Evolutionary conservation across 495 filamentous ascomycete genomes (phyloP).

Genomic region (Xylaria grammica): DNA sequence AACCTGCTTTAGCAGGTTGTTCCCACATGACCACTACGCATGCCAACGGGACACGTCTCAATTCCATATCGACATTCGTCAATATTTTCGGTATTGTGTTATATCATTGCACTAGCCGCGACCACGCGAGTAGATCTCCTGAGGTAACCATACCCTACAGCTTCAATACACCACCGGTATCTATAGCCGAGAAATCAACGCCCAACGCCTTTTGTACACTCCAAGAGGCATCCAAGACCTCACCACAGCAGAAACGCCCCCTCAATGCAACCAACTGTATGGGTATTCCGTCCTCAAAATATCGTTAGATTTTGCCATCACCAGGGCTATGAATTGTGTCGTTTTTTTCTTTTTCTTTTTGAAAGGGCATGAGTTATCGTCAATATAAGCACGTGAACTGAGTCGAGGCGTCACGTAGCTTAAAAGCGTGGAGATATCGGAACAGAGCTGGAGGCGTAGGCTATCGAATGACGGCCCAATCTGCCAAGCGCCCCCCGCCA

Average conservation of each 20-base stretch:
- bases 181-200: neutral
- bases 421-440: slow-evolving; percentile 16
- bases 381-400: slow-evolving; percentile 26
- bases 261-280: slow-evolving; percentile 21
- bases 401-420: slow-evolving; percentile 15
- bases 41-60: neutral
- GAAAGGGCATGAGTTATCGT: slow-evolving; percentile 16
- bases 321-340: slow-evolving; percentile 8
- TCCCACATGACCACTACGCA: neutral
- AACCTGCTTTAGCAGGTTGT: too few relatives aligned
- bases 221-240: slow-evolving; percentile 20
- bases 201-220: slow-evolving; percentile 11
- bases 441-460: neutral
- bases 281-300: slow-evolving; percentile 23
- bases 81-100: neutral
- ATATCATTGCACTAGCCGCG: neutral
- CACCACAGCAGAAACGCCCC: slow-evolving; percentile 6
- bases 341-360: too few relatives aligned
- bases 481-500: slow-evolving; percentile 62
- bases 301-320: slow-evolving; percentile 18
- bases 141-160: slow-evolving; percentile 9
- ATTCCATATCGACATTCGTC: neutral
- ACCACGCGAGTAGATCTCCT: neutral
- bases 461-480: slow-evolving; percentile 74
- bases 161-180: slow-evolving; percentile 5